Percentiles rank a stretch among this genome's conserved stretches.
phyloP scores from a whole-genome alignment of 495 filamentous ascomycete genomes.

The Trypethelium eluteriae region DNA sequence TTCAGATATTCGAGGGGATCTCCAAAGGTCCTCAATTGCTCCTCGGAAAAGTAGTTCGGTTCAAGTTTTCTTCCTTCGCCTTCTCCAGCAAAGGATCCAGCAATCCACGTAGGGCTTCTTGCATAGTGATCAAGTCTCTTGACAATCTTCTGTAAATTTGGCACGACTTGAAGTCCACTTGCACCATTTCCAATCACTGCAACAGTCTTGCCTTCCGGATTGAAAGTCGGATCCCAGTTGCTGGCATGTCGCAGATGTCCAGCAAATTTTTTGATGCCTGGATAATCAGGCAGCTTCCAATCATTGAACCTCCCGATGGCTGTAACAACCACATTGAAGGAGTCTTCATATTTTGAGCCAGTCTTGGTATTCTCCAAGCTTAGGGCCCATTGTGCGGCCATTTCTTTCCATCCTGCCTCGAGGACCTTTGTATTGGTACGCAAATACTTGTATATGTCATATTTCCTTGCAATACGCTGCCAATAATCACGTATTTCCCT shows the following conservation, averaged over 20 bases:
- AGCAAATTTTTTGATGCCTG: slow-evolving; percentile 43
- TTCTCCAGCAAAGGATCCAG: slow-evolving; percentile 43
- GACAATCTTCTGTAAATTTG: slow-evolving; percentile 50
- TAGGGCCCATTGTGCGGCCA: slow-evolving; percentile 46
- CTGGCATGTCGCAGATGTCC: slow-evolving; percentile 49
- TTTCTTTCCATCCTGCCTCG: slow-evolving; percentile 47
- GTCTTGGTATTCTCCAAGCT: slow-evolving; percentile 37
- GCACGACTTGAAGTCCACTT: slow-evolving; percentile 49
- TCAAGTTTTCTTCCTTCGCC: slow-evolving; percentile 30
- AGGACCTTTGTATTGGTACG: slow-evolving; percentile 46
- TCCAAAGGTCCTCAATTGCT: slow-evolving; percentile 43
- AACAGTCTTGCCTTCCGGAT: slow-evolving; percentile 47
- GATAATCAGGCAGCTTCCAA: slow-evolving; percentile 47
- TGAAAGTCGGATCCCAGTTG: slow-evolving; percentile 45
- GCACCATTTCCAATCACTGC: slow-evolving; percentile 58
- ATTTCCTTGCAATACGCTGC: slow-evolving; percentile 51
- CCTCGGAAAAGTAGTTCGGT: slow-evolving; percentile 45
- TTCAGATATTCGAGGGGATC: slow-evolving; percentile 44
- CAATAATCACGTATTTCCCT: slow-evolving; percentile 60
- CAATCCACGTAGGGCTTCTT: slow-evolving; percentile 63
- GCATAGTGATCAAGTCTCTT: slow-evolving; percentile 57
- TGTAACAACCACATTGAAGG: slow-evolving; percentile 52
- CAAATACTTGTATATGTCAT: slow-evolving; percentile 52
- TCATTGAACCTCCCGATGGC: slow-evolving; percentile 52
- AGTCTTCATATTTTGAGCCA: slow-evolving; percentile 43